Evolutionary conservation across 139 green algal genomes (phyloP), one percentile per base, ranked within the genome.

Genomic region (Chlorella sorokiniana): DNA sequence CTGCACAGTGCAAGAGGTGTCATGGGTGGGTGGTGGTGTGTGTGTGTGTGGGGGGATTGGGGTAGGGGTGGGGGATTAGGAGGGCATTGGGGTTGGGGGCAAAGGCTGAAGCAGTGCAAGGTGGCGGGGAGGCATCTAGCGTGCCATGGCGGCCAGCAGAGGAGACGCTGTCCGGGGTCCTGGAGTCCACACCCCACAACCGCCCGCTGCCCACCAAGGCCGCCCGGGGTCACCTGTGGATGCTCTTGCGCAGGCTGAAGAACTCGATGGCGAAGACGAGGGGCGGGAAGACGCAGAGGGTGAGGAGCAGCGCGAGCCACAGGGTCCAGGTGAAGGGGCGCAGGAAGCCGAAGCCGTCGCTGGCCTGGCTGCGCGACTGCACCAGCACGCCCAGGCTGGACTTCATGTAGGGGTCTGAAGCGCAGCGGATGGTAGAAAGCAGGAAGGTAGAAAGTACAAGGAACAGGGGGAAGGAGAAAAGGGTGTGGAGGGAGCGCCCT

Each of bases 291-390:
- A 59, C 11, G 29, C n/a, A 42, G 18, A 78, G 70, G 3, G 70
- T 78, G 45, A 64, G 31, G 8, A 78, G 48, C 45, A 78, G 45
- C 20, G 70, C 70, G 16, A 78, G 45, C 70, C 70, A 78, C 2
- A 78, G 70, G 45, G 29, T 27, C 72, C 72, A 79, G 9, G 33
- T 68, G 72, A 79, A 79, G 31, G 72, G 72, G 25, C 51, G 51
- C 31, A 40, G 41, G 72, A 79, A 79, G n/a, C 44, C 44, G 44
- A 41, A 76, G 41, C 69, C 69, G 69, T 23, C 41, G 69, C 29
- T 40, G 69, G 8, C 22, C 29, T 56, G 27, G 5, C 22, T 6
- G 29, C 41, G 29, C 2, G 71, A 41, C 51, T 79, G 52, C 51
- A 65, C 71, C 71, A 78, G 45, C 1, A 37, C 45, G 71, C 45